Base-by-base conservation (phyloP, 139 green algal genomes). In the Micractinium sp. region DNA sequence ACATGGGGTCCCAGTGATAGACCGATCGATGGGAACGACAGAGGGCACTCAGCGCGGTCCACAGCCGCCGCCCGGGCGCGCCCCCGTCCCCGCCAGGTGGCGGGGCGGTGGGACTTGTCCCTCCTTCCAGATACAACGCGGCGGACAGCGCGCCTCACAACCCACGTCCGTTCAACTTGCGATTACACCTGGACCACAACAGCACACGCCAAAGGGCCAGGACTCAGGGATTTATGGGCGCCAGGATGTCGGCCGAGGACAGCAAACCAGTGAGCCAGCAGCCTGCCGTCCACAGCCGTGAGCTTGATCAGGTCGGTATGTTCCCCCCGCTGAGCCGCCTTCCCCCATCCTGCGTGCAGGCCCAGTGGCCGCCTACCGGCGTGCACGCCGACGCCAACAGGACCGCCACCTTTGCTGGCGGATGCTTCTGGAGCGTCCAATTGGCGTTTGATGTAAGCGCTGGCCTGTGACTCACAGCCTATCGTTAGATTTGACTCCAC, bases 341-440 rank as follows among this genome's bases (percentile, higher is more conserved):
- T 18, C 19, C 1, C 36, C 66, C 3, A 14, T 35, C 5, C 66
- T 78, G 36, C 36, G 0, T 78, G 71, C 85, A 88, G 85, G 85
- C 73, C 5, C 31, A n/a, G 47, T 88, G 85, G 85, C 85, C 87
- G 0, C 87, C 87, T n/a, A 63, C 66, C 63, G 36, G 73, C 86
- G n/a, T 14, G 60, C 61, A 33, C 18, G 35, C 87, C 15, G 78
- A 78, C 60, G 67, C 82, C 60, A n/a, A 83, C 29, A 33, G 86
- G 63, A 85, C 90, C 71, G 91, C 91, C 53, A 94, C 89, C 0
- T 95, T 94, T 85, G 92, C 78, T 9, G 93, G 88, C 2, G 93
- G 93, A 36, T 94, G 91, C 86, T 95, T 95, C 84, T 95, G 93
- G 93, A 74, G 90, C 27, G 75, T 95, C 33, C 89, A 95, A 60